Evolutionary conservation across 768 basidiomycete genomes (phyloP), one percentile per base, ranked within the genome.

Genomic region (Pisolithus sp.): DNA sequence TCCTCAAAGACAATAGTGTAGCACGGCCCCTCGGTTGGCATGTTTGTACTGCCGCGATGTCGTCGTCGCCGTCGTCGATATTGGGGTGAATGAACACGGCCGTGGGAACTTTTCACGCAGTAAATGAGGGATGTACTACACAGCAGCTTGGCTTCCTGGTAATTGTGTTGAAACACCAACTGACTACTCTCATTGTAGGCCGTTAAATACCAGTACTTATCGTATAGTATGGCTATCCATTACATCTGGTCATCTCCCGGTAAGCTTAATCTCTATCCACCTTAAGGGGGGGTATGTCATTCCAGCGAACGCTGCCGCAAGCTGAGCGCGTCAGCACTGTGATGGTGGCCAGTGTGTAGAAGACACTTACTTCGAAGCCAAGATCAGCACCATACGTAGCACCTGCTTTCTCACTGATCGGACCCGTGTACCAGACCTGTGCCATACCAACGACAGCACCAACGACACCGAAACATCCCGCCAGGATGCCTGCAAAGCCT

Each of bases 1-100:
- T 84, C 83, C 62, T 92, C 89, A 38, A 80, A 82, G 44, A 92
- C 79, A 55, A 91, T 72, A 8, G 89, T 92, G 65, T 90, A 88
- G 64, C 87, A 91, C 62, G 81, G 71, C 49, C 80, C 66, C 58
- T 89, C 88, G 57, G 77, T 58, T n/a, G 63, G 55, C 65, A 67
- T 67, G 31, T 53, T 66, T 42, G 12, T 21, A 18, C 46, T 17
- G 7, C 52, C 42, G 49, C 52, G 26, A 7, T 26, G 26, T 31
- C 10, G 53, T 48, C 1, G 55, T 60, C 15, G 59, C 54, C 21
- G 55, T 49, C 34, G 54, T 40, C 40, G 38, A 23, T 45, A 24
- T 37, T 28, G 31, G n/a, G 41, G 20, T 42, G 41, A 9, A 7
- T 42, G 18, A 45, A 45, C 24, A 30, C 43, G 43, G 26, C 30